A percentile compares a stretch with the other conserved stretches of the same genome.
Evolutionary conservation across 2,329 filamentous ascomycete genomes (phyloP).

Genomic region (Cryphonectria carpinicola): DNA sequence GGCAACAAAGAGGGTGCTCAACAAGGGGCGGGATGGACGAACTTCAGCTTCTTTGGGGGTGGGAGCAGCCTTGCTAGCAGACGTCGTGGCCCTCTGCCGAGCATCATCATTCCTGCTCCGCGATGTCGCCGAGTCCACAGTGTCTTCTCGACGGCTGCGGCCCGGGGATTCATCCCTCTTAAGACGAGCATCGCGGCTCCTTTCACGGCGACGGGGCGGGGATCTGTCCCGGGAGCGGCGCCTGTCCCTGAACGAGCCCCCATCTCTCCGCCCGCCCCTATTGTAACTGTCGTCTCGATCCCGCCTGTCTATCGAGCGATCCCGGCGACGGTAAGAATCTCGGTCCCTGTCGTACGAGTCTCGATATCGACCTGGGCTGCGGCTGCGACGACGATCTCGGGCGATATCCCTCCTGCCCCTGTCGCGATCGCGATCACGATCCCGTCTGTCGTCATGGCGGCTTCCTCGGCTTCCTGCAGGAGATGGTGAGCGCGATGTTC

Average conservation of each 20-base stretch:
- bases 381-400: slow-evolving; percentile 59
- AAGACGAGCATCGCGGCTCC: slow-evolving; percentile 68
- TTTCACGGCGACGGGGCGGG: slow-evolving; percentile 58
- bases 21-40: slow-evolving; percentile 37
- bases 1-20: slow-evolving; percentile 2
- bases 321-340: slow-evolving; percentile 65
- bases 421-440: slow-evolving; percentile 48
- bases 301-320: slow-evolving; percentile 67
- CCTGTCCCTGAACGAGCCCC: slow-evolving; percentile 57
- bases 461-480: slow-evolving; percentile 74
- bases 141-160: slow-evolving; percentile 68
- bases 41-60: slow-evolving; percentile 61
- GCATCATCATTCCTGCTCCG: slow-evolving; percentile 70
- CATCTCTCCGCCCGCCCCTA: slow-evolving; percentile 63
- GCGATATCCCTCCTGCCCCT: slow-evolving; percentile 50
- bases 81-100: slow-evolving; percentile 55
- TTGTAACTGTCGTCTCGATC: slow-evolving; percentile 63
- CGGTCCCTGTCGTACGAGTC: slow-evolving; percentile 57
- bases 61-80: slow-evolving; percentile 51
- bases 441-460: slow-evolving; percentile 58
- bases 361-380: slow-evolving; percentile 64
- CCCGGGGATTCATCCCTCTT: slow-evolving; percentile 74
- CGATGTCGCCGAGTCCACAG: slow-evolving; percentile 67
- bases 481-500: slow-evolving; percentile 85
- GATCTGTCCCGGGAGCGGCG: slow-evolving; percentile 67